These are phyloP conservation scores for Ceratobasidium sp. DNA, from an alignment of 1,284 basidiomycete species.

Conservation along the genomic window DNA sequence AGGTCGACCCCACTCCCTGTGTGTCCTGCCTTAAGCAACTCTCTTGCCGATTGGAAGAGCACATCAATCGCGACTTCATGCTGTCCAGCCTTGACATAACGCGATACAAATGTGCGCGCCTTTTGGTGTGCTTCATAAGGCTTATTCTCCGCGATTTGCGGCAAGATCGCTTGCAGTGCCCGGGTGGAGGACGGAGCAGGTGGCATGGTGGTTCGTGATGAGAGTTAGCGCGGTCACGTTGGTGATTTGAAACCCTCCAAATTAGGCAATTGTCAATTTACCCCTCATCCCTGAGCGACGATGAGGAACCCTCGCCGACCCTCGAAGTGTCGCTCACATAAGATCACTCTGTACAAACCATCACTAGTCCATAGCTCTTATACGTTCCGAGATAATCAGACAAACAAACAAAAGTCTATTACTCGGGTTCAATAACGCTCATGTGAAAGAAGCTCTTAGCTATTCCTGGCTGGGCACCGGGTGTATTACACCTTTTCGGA, in stretches of 20 bases:
- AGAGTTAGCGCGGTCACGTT: conserved; percentile 10
- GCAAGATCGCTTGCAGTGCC: conserved; percentile 77
- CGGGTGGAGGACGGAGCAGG: conserved; percentile 58
- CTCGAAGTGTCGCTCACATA: too few species aligned
- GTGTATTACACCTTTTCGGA: too few species aligned
- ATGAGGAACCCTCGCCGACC: too few species aligned
- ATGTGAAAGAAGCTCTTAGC: too few species aligned
- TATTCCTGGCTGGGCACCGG: too few species aligned
- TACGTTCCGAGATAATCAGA: too few species aligned
- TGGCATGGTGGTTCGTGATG: conserved; percentile 39
- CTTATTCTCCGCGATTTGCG: conserved; percentile 69
- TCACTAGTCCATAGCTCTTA: too few species aligned
- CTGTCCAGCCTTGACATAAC: conserved; percentile 68
- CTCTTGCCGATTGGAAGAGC: conserved; percentile 82
- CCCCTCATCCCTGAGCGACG: neutral
- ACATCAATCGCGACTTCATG: conserved; percentile 86
- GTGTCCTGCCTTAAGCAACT: conserved; percentile 84
- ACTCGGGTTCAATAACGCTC: too few species aligned
- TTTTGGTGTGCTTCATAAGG: conserved; percentile 95
- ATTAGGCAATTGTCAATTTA: neutral
- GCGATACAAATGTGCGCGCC: conserved; percentile 88
- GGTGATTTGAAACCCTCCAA: neutral
- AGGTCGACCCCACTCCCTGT: conserved; percentile 89
- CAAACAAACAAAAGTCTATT: too few species aligned
- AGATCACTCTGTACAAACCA: too few species aligned